Evolutionary conservation across 176 grass and related monocot species (phyloP), one percentile per base, ranked within the genome.

Genomic region (Pharus latifolius): DNA sequence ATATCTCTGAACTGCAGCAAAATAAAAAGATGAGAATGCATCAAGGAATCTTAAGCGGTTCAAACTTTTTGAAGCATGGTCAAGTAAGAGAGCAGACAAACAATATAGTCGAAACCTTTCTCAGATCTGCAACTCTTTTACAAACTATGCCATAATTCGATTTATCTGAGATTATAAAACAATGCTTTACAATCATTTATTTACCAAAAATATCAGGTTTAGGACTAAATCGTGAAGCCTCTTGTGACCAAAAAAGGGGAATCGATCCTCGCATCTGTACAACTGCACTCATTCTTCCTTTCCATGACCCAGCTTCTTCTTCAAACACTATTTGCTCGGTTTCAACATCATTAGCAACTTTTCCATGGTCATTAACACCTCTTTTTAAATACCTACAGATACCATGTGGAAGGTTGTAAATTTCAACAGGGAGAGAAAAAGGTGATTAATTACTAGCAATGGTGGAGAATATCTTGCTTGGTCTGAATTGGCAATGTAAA

Each of bases 261-360:
- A 98, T 98, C 12, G 95, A 98, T 63, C 90, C 95, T 78, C 95
- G 84, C 90, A 93, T 98, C 76, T 98, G 95, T 54, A 98, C 90
- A 54, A 88, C 49, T 23, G 95, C 83, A 49, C 95, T 98, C 87
- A 98, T 98, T 88, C 69, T 98, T 64, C 95, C 95, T 63, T 80
- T 88, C 63, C 72, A 82, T 24, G 78, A 91, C 75, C 90, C 95
- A 77, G 87, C 78, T 84, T 88, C 95, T 73, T 91, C 95, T 45
- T 93, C 90, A 63, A 98, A 71, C 34, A 98, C 56, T 91, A 98
- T 90, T 80, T 98, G 95, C 70, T 98, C 95, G 50, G 89, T 98
- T 79, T 98, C 90, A 18, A 98, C 95, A 75, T 98, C 95, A 64
- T 98, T 98, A 40, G 95, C 95, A 81, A 98, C 95, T 81, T 89